phyloP scores from a whole-genome alignment of 2,329 filamentous ascomycete genomes.

The Teratosphaeria zuluensis region DNA sequence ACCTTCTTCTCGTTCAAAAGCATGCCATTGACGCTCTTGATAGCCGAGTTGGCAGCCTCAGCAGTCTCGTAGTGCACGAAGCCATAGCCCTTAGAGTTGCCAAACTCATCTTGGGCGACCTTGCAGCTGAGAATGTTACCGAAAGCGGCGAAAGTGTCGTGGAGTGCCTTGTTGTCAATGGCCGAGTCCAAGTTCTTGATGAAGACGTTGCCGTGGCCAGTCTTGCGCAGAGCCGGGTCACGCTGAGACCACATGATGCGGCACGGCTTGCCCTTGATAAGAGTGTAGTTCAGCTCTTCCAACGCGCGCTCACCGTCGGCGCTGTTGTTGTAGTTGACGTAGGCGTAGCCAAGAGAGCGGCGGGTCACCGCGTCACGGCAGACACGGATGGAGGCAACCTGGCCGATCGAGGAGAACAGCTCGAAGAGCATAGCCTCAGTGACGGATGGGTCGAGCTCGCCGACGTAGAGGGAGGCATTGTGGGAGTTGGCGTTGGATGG shows the following conservation, averaged over 20 bases:
- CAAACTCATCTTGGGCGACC: constrained; percentile 94
- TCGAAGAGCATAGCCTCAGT: constrained; percentile 99
- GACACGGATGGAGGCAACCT: constrained; percentile 97
- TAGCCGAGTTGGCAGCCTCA: constrained; percentile 89
- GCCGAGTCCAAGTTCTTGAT: constrained; percentile 99
- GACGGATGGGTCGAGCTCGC: constrained; percentile 93
- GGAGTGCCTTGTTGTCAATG: constrained; percentile 99
- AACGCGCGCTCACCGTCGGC: constrained; percentile 94
- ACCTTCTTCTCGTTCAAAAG: constrained; percentile 99
- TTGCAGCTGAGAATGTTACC: constrained; percentile 99
- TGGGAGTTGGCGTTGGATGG: constrained; percentile 65
- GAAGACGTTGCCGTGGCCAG: constrained; percentile 97
- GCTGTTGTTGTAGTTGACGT: constrained; percentile 99
- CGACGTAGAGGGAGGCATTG: constrained; percentile 96
- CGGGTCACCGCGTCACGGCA: constrained; percentile 98
- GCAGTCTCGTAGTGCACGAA: constrained; percentile 99
- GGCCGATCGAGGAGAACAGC: constrained; percentile 98
- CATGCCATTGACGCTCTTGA: constrained; percentile 99
- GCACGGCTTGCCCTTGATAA: constrained; percentile 98
- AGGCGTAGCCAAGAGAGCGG: constrained; percentile 96
- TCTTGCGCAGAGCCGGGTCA: constrained; percentile 97
- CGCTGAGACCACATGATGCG: constrained; percentile 99
- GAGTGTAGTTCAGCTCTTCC: constrained; percentile 98
- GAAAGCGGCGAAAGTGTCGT: constrained; percentile 98
- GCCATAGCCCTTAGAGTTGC: constrained; percentile 96